Conservation (phyloP, 2,329 filamentous ascomycete species). For the Penicillium capsulatum region DNA sequence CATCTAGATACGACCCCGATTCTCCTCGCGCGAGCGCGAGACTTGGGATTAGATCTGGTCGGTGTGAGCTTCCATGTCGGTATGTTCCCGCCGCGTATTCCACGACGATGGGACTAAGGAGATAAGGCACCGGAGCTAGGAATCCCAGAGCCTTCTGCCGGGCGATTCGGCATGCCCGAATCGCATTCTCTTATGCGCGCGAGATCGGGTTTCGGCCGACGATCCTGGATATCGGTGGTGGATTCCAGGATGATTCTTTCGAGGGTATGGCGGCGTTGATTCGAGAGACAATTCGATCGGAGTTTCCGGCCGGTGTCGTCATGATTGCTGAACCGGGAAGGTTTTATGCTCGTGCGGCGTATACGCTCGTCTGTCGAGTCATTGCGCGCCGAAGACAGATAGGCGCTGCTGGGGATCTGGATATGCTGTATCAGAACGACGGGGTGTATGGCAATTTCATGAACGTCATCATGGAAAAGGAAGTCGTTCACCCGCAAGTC, state of each 20-base stretch:
- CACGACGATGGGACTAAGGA: neutral
- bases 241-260: conserved; percentile 24
- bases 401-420: conserved; percentile 4
- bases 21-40: conserved; percentile 20
- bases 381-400: conserved; percentile 20
- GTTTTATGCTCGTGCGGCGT: conserved; percentile 20
- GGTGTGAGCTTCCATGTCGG: conserved; percentile 33
- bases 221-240: conserved; percentile 28
- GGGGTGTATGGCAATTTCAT: conserved; percentile 28
- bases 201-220: conserved; percentile 12
- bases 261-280: conserved; percentile 16
- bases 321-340: conserved; percentile 27
- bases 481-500: conserved; percentile 3
- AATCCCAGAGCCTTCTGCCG: conserved; percentile 17
- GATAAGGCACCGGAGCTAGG: conserved; percentile 18
- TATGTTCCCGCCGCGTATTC: conserved; percentile 2
- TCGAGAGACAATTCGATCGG: conserved; percentile 4
- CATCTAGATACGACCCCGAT: conserved; percentile 13
- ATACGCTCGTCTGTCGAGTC: conserved; percentile 22
- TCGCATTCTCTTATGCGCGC: conserved; percentile 16
- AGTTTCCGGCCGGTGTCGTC: conserved; percentile 11
- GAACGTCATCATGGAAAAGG: conserved; percentile 16
- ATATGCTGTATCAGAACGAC: conserved; percentile 31
- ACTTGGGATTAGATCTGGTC: conserved; percentile 21
- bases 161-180: conserved; percentile 16